Conservation (phyloP, 78 protist genomes). For the Dictyostelium purpureum region DNA sequence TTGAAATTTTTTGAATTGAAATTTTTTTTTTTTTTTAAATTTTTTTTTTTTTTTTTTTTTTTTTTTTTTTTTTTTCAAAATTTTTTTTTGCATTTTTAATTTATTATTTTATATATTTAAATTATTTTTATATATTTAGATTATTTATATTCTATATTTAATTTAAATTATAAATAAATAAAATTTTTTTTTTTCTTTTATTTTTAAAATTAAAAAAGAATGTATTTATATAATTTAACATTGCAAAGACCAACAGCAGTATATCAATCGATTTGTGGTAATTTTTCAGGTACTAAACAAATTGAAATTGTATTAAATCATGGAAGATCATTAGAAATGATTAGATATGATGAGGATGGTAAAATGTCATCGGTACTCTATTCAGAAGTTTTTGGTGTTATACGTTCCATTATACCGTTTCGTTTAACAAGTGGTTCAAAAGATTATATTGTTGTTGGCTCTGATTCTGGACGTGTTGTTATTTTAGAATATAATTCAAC, state of each 20-base stretch:
- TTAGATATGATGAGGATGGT: slow-evolving; percentile 88
- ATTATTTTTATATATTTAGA: too few relatives aligned
- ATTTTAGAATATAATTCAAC: slow-evolving; percentile 90
- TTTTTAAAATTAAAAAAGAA: background rate
- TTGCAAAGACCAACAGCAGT: slow-evolving; percentile 91
- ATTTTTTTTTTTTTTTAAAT: too few relatives aligned
- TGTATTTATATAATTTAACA: slow-evolving; percentile 91
- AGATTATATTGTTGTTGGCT: slow-evolving; percentile 96
- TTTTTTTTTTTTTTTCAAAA: too few relatives aligned
- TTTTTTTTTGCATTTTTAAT: too few relatives aligned
- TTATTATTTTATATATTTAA: too few relatives aligned
- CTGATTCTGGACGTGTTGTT: slow-evolving; percentile 94
- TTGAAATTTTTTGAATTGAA: too few relatives aligned
- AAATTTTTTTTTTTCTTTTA: too few relatives aligned
- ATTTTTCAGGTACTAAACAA: slow-evolving; percentile 85
- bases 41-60: too few relatives aligned
- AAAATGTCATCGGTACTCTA: slow-evolving; percentile 79
- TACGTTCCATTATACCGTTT: slow-evolving; percentile 92
- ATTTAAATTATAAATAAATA: too few relatives aligned
- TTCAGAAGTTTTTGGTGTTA: slow-evolving; percentile 91
- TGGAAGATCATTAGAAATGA: slow-evolving; percentile 86
- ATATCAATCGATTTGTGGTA: slow-evolving; percentile 86
- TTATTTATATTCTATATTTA: too few relatives aligned
- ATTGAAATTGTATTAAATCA: slow-evolving; percentile 25
- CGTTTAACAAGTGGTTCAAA: slow-evolving; percentile 83